These are phyloP conservation scores for Pseudogymnoascus sp. DNA, from an alignment of 2,329 filamentous ascomycete species.

Conservation along the genomic window DNA sequence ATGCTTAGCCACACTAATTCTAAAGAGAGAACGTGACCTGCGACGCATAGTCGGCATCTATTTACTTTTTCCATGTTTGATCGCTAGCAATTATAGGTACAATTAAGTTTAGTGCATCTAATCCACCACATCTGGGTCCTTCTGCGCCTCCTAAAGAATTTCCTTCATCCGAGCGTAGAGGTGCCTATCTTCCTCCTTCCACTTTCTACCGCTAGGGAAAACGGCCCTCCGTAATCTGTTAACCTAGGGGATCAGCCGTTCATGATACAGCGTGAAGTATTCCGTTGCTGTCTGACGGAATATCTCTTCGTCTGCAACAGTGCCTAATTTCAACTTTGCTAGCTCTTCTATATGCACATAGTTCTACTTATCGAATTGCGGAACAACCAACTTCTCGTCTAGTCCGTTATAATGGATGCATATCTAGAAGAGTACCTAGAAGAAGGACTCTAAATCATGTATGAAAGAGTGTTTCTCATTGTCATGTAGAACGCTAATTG, in stretches of 20 bases:
- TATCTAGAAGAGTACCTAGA: slow-evolving; percentile 35
- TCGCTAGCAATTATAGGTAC: too few species aligned
- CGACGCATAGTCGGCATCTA: too few species aligned
- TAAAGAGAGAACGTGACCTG: too few species aligned
- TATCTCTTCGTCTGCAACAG: slow-evolving; percentile 16
- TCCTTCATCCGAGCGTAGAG: slow-evolving; percentile 15
- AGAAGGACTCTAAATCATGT: slow-evolving; percentile 36
- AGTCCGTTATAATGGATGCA: slow-evolving; percentile 29
- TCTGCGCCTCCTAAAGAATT: neutral
- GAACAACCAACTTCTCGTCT: slow-evolving; percentile 16
- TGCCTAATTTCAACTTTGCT: neutral
- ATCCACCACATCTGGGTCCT: neutral
- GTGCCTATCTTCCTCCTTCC: slow-evolving; percentile 16
- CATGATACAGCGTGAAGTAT: too few species aligned
- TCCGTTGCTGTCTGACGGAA: slow-evolving; percentile 10
- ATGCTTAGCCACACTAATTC: too few species aligned
- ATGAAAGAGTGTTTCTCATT: slow-evolving; percentile 31
- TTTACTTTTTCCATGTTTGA: too few species aligned
- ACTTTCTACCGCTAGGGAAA: slow-evolving; percentile 27
- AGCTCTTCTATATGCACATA: slow-evolving; percentile 21
- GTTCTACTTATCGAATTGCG: slow-evolving; percentile 30
- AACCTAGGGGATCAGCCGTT: slow-evolving; percentile 20
- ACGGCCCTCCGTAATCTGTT: slow-evolving; percentile 31
- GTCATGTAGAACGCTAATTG: slow-evolving; percentile 31
- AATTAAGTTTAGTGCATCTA: neutral